phyloP scores from a whole-genome alignment of 176 grass and related monocot species.

The Cenchrus americanus region DNA sequence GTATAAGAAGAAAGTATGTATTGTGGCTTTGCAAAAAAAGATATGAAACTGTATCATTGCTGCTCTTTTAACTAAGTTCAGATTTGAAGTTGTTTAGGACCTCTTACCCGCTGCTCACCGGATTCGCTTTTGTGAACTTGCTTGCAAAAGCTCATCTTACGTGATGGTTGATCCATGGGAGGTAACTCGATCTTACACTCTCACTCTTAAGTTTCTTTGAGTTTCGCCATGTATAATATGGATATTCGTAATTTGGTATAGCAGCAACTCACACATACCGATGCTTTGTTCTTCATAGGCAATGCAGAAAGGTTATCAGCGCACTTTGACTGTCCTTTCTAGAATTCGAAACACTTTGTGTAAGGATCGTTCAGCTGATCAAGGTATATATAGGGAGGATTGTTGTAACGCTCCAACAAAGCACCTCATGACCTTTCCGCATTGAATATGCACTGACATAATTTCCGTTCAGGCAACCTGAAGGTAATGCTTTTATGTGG shows the following conservation, averaged over 20 bases:
- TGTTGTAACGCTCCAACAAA: slow-evolving; percentile 3
- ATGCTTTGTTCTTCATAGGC: slow-evolving; percentile 49
- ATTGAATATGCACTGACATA: background rate
- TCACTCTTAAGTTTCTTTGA: background rate
- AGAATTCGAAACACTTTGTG: slow-evolving; percentile 57
- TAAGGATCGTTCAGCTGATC: slow-evolving; percentile 40
- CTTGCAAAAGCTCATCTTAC: slow-evolving; percentile 68
- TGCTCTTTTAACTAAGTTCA: background rate
- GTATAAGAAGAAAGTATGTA: slow-evolving; percentile 85
- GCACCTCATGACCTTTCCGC: background rate
- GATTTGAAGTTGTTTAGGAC: slow-evolving; percentile 50
- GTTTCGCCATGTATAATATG: background rate
- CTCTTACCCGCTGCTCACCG: slow-evolving; percentile 61
- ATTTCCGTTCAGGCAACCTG: slow-evolving; percentile 45
- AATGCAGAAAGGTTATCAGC: slow-evolving; percentile 71
- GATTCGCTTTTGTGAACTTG: slow-evolving; percentile 69
- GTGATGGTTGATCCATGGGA: slow-evolving; percentile 94
- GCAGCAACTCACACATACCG: background rate
- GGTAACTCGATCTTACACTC: slow-evolving; percentile 54
- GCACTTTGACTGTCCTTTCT: slow-evolving; percentile 68
- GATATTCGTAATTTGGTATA: background rate
- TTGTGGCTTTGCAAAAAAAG: background rate
- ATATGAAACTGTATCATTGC: background rate
- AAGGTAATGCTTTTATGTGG: slow-evolving; percentile 92
- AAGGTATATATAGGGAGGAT: slow-evolving; percentile 47